Conservation (phyloP, 1,284 basidiomycete species). For the Exobasidium cylindrosporum region DNA sequence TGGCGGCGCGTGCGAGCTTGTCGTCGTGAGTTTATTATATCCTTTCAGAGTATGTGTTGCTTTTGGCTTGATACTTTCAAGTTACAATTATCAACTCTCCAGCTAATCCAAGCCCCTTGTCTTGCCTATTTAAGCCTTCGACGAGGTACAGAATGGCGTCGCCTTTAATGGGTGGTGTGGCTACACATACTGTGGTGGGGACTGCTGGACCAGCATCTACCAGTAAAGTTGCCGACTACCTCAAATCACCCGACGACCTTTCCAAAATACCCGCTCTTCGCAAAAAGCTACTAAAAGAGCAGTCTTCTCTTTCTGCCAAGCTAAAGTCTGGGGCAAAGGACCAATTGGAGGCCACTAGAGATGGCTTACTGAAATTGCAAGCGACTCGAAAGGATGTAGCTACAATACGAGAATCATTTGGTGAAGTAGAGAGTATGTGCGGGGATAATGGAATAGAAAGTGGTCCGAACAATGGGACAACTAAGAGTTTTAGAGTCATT, state of each 20-base stretch:
- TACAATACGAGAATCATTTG: conserved; percentile 87
- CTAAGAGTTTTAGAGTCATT: conserved; percentile 34
- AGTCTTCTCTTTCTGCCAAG: conserved; percentile 87
- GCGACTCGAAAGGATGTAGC: conserved; percentile 79
- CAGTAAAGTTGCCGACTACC: conserved; percentile 38
- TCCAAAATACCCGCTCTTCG: conserved; percentile 81
- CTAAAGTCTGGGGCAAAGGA: conserved; percentile 89
- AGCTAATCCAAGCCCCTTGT: not conserved
- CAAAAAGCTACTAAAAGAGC: conserved; percentile 94
- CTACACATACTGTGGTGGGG: not conserved
- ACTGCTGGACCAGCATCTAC: not conserved
- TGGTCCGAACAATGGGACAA: conserved; percentile 5
- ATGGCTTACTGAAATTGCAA: conserved; percentile 81
- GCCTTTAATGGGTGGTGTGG: not conserved
- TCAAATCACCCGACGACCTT: conserved; percentile 78
- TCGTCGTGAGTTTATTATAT: too few species aligned
- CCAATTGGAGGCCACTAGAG: conserved; percentile 84
- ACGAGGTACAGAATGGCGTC: too few species aligned
- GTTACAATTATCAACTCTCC: not conserved
- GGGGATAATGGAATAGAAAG: conserved; percentile 14
- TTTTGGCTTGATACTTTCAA: not conserved
- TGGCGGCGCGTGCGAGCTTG: too few species aligned
- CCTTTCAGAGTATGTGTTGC: not conserved
- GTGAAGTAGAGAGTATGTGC: conserved; percentile 71
- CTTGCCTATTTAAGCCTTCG: not conserved